A percentile compares a stretch with the other conserved stretches of the same genome.
Conservation (phyloP, 1,284 basidiomycete species). For the Sanghuangporus baumii region DNA sequence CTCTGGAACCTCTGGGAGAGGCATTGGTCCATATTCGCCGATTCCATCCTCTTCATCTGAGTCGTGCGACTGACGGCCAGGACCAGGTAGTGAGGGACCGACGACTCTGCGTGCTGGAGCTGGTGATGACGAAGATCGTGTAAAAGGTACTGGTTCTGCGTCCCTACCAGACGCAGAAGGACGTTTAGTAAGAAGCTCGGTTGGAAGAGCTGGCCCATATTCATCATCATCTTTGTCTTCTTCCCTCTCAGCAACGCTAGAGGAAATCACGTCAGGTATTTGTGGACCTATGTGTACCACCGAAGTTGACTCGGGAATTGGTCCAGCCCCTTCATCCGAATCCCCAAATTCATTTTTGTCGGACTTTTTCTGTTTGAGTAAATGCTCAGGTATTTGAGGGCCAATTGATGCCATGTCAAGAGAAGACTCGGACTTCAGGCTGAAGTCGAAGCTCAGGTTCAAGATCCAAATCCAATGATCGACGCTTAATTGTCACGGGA, state of each 20-base stretch:
- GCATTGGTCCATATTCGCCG: conserved; percentile 74
- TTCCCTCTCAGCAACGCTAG: conserved; percentile 21
- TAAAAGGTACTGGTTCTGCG: conserved; percentile 26
- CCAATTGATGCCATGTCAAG: conserved; percentile 37
- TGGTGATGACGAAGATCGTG: conserved; percentile 12
- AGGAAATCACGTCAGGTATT: neutral
- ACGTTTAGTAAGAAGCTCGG: conserved; percentile 44
- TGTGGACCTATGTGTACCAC: neutral
- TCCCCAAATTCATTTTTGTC: neutral
- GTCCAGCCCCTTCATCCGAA: neutral
- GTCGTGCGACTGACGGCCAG: conserved; percentile 19
- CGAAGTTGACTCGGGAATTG: neutral
- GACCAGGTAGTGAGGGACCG: conserved; percentile 34
- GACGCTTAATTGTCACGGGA: neutral
- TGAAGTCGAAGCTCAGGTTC: neutral
- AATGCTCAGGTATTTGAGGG: conserved; percentile 38
- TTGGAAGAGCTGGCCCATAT: conserved; percentile 60
- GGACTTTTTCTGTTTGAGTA: conserved; percentile 14
- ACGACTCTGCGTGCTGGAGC: conserved; percentile 24
- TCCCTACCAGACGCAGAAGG: conserved; percentile 23
- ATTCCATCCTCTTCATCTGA: conserved; percentile 53
- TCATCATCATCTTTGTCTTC: conserved; percentile 55
- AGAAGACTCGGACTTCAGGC: too few species aligned
- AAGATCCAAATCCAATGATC: neutral
- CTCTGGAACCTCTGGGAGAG: conserved; percentile 42